These are phyloP conservation scores for Colletotrichum sp. DNA, from an alignment of 2,329 filamentous ascomycete genomes.

Conservation along the genomic window DNA sequence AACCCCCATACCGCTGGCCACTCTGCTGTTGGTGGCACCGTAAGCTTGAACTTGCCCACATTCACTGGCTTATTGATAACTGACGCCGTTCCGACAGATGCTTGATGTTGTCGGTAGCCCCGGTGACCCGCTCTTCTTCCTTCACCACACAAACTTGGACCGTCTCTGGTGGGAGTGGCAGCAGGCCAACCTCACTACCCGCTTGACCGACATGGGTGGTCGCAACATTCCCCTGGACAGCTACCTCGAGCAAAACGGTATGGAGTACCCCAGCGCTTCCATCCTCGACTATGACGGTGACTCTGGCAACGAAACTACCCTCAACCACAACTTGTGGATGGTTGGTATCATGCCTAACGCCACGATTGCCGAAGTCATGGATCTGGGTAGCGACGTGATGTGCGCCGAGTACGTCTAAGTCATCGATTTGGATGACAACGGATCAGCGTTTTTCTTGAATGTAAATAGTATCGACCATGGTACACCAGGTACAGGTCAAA, in stretches of 20 bases:
- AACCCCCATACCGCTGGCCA: constrained; percentile 9
- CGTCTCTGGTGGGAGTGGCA: constrained; percentile 18
- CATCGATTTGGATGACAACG: background rate
- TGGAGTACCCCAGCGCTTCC: background rate
- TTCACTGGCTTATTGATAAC: background rate
- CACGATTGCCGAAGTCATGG: constrained; percentile 32
- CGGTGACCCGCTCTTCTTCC: constrained; percentile 14
- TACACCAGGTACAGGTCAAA: background rate
- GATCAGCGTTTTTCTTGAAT: background rate
- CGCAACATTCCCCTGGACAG: background rate
- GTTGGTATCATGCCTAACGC: constrained; percentile 26
- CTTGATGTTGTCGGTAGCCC: constrained; percentile 9
- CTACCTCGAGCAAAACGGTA: constrained; percentile 1
- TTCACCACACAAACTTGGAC: constrained; percentile 16
- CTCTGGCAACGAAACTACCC: constrained; percentile 23
- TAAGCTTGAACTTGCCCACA: background rate
- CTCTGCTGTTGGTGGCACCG: constrained; percentile 14
- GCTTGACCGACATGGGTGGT: constrained; percentile 1
- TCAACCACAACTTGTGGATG: constrained; percentile 31
- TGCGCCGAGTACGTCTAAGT: constrained; percentile 30
- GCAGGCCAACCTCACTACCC: constrained; percentile 10
- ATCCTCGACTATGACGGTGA: constrained; percentile 18
- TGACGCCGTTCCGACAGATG: background rate
- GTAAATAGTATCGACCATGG: background rate
- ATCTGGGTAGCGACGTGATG: constrained; percentile 26